Evolutionary conservation across 2,329 filamentous ascomycete genomes (phyloP).

Genomic region (Fusarium agapanthi): DNA sequence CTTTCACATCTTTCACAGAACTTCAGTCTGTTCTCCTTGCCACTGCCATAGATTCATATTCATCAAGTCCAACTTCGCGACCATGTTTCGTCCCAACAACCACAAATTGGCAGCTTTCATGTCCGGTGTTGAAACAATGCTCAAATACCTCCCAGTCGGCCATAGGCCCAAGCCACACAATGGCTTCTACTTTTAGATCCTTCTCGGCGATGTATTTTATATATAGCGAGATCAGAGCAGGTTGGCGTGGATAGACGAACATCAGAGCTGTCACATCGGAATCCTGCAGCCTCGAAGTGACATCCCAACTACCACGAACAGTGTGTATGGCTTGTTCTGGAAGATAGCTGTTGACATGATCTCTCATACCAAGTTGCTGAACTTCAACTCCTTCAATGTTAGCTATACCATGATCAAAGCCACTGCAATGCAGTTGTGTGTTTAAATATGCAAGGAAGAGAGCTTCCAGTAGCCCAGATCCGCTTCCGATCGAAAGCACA

Average conservation of each 20-base stretch:
- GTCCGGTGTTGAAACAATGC: conserved; percentile 21
- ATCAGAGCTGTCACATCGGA: conserved; percentile 37
- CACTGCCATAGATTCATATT: conserved; percentile 37
- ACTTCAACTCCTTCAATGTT: conserved; percentile 43
- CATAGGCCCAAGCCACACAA: conserved; percentile 41
- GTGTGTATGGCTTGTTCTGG: conserved; percentile 39
- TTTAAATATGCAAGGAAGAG: conserved; percentile 30
- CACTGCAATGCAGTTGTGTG: not conserved
- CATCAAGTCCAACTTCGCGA: conserved; percentile 26
- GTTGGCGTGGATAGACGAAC: conserved; percentile 49
- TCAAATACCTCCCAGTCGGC: conserved; percentile 41
- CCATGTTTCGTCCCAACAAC: conserved; percentile 18
- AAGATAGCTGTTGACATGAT: conserved; percentile 39
- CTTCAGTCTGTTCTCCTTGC: not conserved
- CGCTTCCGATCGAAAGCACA: conserved; percentile 45
- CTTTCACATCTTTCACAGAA: not conserved
- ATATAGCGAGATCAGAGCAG: conserved; percentile 42
- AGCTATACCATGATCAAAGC: not conserved
- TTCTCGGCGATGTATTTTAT: conserved; percentile 14
- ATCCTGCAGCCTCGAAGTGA: conserved; percentile 40
- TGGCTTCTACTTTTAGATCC: conserved; percentile 1
- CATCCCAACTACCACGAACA: conserved; percentile 46
- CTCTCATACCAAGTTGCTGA: conserved; percentile 19
- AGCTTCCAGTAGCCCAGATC: conserved; percentile 43
- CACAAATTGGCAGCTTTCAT: conserved; percentile 1